Base-by-base conservation (phyloP, 2,329 filamentous ascomycete genomes). In the Tolypocladium ovalisporum region DNA sequence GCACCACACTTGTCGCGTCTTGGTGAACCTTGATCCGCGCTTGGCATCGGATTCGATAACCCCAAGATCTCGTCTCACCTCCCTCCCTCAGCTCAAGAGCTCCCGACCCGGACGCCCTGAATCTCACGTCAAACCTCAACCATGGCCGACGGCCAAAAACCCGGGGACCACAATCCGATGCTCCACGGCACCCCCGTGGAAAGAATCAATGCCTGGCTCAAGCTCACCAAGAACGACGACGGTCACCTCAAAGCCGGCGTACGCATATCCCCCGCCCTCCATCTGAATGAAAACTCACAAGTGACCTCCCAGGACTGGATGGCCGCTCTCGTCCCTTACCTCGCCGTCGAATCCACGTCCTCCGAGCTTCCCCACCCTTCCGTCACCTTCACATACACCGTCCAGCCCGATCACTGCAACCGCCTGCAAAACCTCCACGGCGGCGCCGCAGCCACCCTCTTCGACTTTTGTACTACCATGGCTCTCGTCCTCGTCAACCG, bases 391-490 rank as follows among this genome's bases (percentile, higher is more conserved):
- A 64, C 70, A 58, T 80, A 78, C 67, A 78, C 72, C 3, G 76
- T 82, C 32, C 75, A 78, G 57, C 68, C 71, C 0, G 62, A 71
- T 4, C 79, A 86, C 71, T 77, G 74, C 68, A 86, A 86, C 68
- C 70, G 75, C 7, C 58, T 78, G 17, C 68, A 70, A 32, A 85
- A 79, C 70, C 71, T 87, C 56, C 83, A 86, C 65, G 83, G 83
- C 56, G 84, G 83, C 22, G 85, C 83, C 61, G 77, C 82, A 0
- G 80, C 87, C 2, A 85, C 85, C 0, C 70, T 90, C 4, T 85
- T 89, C 62, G 88, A 90, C 71, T 73, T 81, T 58, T 78, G 82
- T 63, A 89, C 87, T 0, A 82, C 82, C 3, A 68, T 82, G 22
- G 75, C 83, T 4, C 69, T 89, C 15, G 70, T 78, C 12, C 76